Percentiles rank a stretch among this genome's conserved stretches.
phyloP scores from a whole-genome alignment of 768 basidiomycete genomes.

The Lactarius hengduanensis region DNA sequence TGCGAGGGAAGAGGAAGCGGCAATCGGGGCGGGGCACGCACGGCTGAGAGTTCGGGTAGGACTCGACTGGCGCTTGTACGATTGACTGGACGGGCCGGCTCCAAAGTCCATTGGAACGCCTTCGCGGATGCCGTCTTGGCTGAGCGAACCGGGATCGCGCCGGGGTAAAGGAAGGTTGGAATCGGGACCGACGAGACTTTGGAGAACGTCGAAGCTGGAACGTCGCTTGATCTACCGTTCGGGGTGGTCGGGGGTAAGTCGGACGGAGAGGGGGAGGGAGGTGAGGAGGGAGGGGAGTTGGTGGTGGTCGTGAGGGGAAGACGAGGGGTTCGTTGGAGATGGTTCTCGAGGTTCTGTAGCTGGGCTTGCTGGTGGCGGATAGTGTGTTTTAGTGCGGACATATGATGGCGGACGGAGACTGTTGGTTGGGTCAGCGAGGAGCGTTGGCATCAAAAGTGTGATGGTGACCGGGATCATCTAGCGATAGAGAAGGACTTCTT shows the following conservation, averaged over 20 bases:
- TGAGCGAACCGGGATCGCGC: constrained; percentile 44
- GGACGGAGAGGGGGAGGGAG: constrained; percentile 30
- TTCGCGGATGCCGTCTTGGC: constrained; percentile 64
- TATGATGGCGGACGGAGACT: constrained; percentile 78
- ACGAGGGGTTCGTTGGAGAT: constrained; percentile 67
- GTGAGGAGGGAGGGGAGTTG: constrained; percentile 40
- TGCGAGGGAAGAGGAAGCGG: constrained; percentile 26
- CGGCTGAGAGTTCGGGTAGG: constrained; percentile 79
- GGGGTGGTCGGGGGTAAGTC: constrained; percentile 32
- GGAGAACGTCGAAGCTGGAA: constrained; percentile 70
- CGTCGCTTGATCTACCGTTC: constrained; percentile 49
- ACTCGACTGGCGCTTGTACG: constrained; percentile 58
- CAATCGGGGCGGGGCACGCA: constrained; percentile 47
- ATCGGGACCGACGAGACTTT: constrained; percentile 71
- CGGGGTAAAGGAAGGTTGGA: constrained; percentile 70
- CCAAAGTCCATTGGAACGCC: constrained; percentile 66
- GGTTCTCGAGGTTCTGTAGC: constrained; percentile 64
- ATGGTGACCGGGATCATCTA: constrained; percentile 27
- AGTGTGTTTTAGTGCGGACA: constrained; percentile 77
- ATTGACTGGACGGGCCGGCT: constrained; percentile 39
- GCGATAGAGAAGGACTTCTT: constrained; percentile 23
- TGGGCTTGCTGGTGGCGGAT: constrained; percentile 86
- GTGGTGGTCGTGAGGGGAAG: constrained; percentile 45
- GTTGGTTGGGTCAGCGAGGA: constrained; percentile 13
- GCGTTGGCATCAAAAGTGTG: neutral